A percentile compares a stretch with the other conserved stretches of the same genome.
Conservation (phyloP, 2,329 filamentous ascomycete genomes). For the Botrytis galanthina region DNA sequence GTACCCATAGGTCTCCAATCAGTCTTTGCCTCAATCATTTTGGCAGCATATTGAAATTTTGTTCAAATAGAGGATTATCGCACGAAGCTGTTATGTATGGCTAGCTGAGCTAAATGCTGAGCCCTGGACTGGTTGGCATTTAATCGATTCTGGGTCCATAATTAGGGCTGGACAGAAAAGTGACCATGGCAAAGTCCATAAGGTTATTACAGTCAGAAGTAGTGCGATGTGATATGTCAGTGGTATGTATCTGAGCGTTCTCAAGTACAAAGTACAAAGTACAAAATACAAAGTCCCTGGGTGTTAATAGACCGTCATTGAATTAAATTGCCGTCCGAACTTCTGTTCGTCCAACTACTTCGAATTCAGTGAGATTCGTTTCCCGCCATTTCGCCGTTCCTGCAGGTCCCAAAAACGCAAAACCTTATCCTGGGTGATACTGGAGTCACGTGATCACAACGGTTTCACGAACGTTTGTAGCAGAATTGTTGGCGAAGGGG, state of each 20-base stretch:
- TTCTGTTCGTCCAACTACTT: neutral
- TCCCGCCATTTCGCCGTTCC: neutral
- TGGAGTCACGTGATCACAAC: neutral
- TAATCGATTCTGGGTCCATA: neutral
- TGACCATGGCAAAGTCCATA: neutral
- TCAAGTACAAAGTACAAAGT: neutral
- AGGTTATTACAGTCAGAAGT: neutral
- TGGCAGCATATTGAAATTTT: neutral
- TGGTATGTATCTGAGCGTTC: neutral
- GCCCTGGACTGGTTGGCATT: neutral
- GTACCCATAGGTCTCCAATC: neutral
- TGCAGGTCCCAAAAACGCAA: neutral
- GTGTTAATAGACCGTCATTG: neutral
- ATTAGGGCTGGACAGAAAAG: neutral
- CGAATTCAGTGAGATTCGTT: neutral
- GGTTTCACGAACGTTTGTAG: neutral
- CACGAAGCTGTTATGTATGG: neutral
- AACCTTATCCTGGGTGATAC: neutral
- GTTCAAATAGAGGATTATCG: neutral
- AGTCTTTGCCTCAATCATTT: neutral
- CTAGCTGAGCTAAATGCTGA: neutral
- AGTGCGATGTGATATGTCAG: neutral
- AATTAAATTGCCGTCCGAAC: neutral
- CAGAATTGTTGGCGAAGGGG: too few relatives aligned
- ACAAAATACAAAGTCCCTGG: neutral